These are phyloP conservation scores for Lactarius hatsudake DNA, from an alignment of 768 basidiomycete genomes.

Conservation along the genomic window DNA sequence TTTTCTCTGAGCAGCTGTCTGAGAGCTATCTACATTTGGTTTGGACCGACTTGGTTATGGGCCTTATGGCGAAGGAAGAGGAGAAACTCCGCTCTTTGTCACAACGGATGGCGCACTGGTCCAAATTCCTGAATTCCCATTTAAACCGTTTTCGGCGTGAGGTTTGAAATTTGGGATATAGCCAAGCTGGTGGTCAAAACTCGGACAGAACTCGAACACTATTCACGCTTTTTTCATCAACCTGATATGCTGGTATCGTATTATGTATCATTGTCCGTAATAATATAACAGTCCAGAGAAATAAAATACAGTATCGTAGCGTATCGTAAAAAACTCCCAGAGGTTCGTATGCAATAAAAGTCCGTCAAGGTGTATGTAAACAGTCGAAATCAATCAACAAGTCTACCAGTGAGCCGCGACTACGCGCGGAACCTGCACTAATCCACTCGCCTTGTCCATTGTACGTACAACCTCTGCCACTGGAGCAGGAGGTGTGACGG, in stretches of 20 bases:
- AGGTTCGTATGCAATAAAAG: not conserved
- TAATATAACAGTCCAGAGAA: not conserved
- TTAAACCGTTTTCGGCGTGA: too few relatives aligned
- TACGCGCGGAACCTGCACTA: not conserved
- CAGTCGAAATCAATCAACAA: not conserved
- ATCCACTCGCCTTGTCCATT: not conserved
- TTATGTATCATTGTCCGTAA: not conserved
- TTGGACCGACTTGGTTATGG: too few relatives aligned
- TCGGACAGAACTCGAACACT: not conserved
- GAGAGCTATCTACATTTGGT: too few relatives aligned
- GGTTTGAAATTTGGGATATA: too few relatives aligned
- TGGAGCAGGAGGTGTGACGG: not conserved
- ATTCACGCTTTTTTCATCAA: too few relatives aligned
- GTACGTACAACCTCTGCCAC: not conserved
- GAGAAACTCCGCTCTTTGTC: too few relatives aligned
- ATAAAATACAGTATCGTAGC: constrained; percentile 1
- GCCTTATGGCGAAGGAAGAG: too few relatives aligned
- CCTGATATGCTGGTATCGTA: not conserved
- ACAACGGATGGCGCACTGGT: too few relatives aligned
- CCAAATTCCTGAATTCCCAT: too few relatives aligned
- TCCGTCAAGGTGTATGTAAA: not conserved
- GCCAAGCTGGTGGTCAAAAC: not conserved
- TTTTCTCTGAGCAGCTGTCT: too few relatives aligned
- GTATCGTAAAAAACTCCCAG: not conserved
- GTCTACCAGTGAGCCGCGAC: not conserved